A percentile compares a stretch with the other conserved stretches of the same genome.
phyloP scores from a whole-genome alignment of 495 filamentous ascomycete species.

The Talaromyces liani region DNA sequence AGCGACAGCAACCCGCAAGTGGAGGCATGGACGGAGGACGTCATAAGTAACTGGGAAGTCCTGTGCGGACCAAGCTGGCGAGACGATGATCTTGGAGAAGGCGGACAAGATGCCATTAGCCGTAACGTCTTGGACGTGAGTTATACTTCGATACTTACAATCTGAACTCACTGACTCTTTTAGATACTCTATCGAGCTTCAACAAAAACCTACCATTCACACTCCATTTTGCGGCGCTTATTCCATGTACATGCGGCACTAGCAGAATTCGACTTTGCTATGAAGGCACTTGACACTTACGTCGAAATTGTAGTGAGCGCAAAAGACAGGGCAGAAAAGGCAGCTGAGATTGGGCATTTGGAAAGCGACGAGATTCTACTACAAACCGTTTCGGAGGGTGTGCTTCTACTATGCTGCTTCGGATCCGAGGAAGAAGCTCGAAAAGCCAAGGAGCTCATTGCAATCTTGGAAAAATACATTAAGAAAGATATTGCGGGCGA shows the following conservation, averaged over 20 bases:
- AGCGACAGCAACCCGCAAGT: conserved; percentile 64
- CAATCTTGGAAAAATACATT: conserved; percentile 60
- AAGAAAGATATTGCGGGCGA: conserved; percentile 31
- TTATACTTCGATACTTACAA: conserved; percentile 5
- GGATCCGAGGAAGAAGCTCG: conserved; percentile 66
- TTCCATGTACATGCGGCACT: conserved; percentile 81
- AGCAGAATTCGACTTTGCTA: conserved; percentile 81
- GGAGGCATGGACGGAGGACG: conserved; percentile 71
- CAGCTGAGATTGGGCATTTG: conserved; percentile 65
- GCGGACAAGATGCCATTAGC: conserved; percentile 64
- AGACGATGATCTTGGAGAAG: conserved; percentile 69
- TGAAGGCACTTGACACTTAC: conserved; percentile 84
- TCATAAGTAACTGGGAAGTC: conserved; percentile 77
- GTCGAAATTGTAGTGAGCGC: conserved; percentile 74
- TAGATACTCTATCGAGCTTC: conserved; percentile 80
- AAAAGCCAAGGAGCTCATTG: conserved; percentile 61
- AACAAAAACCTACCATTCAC: conserved; percentile 90
- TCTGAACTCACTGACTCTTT: background rate
- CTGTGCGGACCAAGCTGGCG: conserved; percentile 67
- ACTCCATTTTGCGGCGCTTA: conserved; percentile 73
- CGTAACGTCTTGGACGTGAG: conserved; percentile 65
- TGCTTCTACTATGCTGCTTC: conserved; percentile 74
- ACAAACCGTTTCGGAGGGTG: conserved; percentile 66
- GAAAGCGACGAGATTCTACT: conserved; percentile 72
- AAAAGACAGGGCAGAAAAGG: conserved; percentile 72